phyloP scores from a whole-genome alignment of 306 rosid species.

The Pueraria montana region DNA sequence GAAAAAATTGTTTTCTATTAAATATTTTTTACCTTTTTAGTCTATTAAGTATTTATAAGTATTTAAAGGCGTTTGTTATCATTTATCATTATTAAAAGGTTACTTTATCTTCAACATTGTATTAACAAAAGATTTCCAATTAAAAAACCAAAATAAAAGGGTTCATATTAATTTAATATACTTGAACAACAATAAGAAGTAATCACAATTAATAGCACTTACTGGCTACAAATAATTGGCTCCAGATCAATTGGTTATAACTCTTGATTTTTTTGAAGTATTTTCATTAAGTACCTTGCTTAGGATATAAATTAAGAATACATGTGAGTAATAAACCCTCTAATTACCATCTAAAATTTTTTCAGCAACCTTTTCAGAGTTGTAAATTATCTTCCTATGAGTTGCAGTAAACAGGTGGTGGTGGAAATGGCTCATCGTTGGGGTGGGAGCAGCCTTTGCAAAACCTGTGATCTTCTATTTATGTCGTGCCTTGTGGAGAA shows the following conservation, averaged over 20 bases:
- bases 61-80: too few relatives aligned
- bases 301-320: too few relatives aligned
- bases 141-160: not conserved
- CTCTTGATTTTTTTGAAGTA: not conserved
- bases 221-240: not conserved
- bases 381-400: conserved; percentile 16
- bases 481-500: conserved; percentile 20
- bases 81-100: not conserved
- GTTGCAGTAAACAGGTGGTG: too few relatives aligned
- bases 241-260: not conserved
- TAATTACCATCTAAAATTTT: conserved; percentile 8
- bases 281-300: not conserved
- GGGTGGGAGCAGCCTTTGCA: conserved; percentile 29
- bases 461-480: conserved; percentile 19
- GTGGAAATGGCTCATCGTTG: conserved; percentile 50
- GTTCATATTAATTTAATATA: not conserved
- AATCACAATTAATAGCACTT: not conserved
- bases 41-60: too few relatives aligned
- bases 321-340: too few relatives aligned
- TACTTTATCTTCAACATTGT: not conserved
- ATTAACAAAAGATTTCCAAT: not conserved
- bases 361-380: not conserved
- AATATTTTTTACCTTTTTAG: too few relatives aligned
- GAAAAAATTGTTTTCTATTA: too few relatives aligned
- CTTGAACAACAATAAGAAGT: not conserved